A percentile compares a stretch with the other conserved stretches of the same genome.
phyloP scores from a whole-genome alignment of 352 stramenopile species.

The Pythium coloratum region DNA sequence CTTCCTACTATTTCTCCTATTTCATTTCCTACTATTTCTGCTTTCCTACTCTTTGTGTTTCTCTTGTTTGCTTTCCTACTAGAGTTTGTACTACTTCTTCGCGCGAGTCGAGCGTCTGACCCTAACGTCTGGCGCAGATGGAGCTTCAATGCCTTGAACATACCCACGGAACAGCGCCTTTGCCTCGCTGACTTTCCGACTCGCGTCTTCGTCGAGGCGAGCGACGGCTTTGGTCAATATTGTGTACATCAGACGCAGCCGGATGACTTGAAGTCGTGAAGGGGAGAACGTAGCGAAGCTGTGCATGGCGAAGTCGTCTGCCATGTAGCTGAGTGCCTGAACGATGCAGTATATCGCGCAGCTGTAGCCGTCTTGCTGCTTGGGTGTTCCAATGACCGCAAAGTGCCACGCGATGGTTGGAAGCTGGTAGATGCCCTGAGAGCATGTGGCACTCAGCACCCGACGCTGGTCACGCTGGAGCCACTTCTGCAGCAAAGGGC shows the following conservation, averaged over 20 bases:
- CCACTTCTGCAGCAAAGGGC: neutral
- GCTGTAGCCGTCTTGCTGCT: neutral
- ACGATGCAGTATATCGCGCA: constrained; percentile 7
- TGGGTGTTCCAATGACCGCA: neutral
- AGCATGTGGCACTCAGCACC: neutral
- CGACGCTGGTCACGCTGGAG: constrained; percentile 1
- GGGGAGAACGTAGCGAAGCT: neutral
- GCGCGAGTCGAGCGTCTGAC: too few relatives aligned
- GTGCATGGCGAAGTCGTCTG: neutral
- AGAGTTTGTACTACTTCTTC: too few relatives aligned
- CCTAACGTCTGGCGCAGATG: too few relatives aligned
- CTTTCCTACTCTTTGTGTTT: neutral
- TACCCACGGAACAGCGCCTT: neutral
- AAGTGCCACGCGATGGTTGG: neutral
- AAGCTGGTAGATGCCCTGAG: neutral
- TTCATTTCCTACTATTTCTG: neutral
- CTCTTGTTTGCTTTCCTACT: too few relatives aligned
- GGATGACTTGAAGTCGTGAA: neutral
- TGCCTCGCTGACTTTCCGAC: neutral
- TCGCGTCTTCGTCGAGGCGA: neutral
- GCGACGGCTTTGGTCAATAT: neutral
- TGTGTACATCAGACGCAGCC: constrained; percentile 8
- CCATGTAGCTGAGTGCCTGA: constrained; percentile 4
- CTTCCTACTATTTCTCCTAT: neutral
- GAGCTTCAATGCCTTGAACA: neutral